Percentiles rank a stretch among this genome's conserved stretches.
Conservation (phyloP, 768 basidiomycete genomes). For the Pleurotus tuoliensis region DNA sequence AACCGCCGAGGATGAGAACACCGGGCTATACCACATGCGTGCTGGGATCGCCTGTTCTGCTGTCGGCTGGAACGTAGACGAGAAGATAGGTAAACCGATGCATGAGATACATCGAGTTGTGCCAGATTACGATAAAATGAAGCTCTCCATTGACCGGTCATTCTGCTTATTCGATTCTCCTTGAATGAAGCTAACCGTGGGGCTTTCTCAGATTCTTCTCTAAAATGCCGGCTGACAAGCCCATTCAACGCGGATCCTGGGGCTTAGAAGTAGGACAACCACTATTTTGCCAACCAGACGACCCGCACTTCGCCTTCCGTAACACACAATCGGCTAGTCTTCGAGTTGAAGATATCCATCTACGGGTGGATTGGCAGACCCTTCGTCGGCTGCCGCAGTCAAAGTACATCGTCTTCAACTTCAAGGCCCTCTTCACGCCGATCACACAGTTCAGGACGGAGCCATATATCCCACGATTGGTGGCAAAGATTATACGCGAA, state of each 20-base stretch:
- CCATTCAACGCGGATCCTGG: conserved; percentile 54
- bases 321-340: conserved; percentile 31
- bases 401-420: conserved; percentile 48
- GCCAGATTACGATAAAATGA: conserved; percentile 47
- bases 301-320: conserved; percentile 31
- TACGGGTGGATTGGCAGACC: conserved; percentile 57
- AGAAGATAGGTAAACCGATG: conserved; percentile 45
- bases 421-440: conserved; percentile 51
- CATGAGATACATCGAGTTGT: conserved; percentile 44
- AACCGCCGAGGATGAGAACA: conserved; percentile 35
- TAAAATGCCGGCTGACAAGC: conserved; percentile 41
- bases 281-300: conserved; percentile 37
- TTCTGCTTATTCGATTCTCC: not conserved
- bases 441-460: conserved; percentile 38
- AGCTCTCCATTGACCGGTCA: conserved; percentile 46
- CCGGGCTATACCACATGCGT: conserved; percentile 39
- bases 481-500: conserved; percentile 40
- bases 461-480: conserved; percentile 42
- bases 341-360: conserved; percentile 32
- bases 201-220: conserved; percentile 36
- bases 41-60: conserved; percentile 44
- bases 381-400: conserved; percentile 45
- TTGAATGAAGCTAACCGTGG: not conserved
- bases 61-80: conserved; percentile 43
- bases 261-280: conserved; percentile 46